Conservation (phyloP, 129 eudicot species). For the Solidago caesia region DNA sequence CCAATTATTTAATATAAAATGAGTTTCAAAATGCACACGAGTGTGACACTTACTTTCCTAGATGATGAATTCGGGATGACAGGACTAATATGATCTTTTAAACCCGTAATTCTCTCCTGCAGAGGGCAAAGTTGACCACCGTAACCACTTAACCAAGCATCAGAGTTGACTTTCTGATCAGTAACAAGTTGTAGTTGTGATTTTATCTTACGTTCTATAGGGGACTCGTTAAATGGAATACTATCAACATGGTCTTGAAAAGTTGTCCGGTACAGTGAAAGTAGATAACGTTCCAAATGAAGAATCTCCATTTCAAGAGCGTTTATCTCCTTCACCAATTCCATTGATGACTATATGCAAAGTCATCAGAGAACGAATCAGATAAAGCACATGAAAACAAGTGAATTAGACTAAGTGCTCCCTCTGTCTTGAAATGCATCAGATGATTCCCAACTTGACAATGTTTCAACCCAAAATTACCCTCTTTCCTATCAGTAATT, state of each 20-base stretch:
- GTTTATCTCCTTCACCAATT: conserved; percentile 71
- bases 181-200: conserved; percentile 26
- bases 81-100: conserved; percentile 37
- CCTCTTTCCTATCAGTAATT: neutral
- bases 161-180: conserved; percentile 37
- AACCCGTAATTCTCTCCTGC: conserved; percentile 31
- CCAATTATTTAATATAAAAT: neutral
- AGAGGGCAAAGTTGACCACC: conserved; percentile 27
- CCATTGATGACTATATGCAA: conserved; percentile 60
- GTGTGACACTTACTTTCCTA: conserved; percentile 42
- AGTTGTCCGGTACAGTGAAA: conserved; percentile 44
- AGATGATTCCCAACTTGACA: neutral
- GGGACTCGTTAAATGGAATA: conserved; percentile 18
- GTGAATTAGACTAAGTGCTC: neutral
- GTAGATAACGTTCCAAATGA: conserved; percentile 67
- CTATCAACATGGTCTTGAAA: conserved; percentile 50
- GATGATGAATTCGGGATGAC: conserved; percentile 44
- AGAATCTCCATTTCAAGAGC: conserved; percentile 63
- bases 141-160: conserved; percentile 29
- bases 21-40: neutral
- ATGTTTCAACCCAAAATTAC: neutral
- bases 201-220: conserved; percentile 27
- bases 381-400: neutral
- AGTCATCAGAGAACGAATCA: conserved; percentile 1
- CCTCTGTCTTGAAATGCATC: too few species aligned